Conservation (phyloP, 2,329 filamentous ascomycete species). For the Lojkania enalia region DNA sequence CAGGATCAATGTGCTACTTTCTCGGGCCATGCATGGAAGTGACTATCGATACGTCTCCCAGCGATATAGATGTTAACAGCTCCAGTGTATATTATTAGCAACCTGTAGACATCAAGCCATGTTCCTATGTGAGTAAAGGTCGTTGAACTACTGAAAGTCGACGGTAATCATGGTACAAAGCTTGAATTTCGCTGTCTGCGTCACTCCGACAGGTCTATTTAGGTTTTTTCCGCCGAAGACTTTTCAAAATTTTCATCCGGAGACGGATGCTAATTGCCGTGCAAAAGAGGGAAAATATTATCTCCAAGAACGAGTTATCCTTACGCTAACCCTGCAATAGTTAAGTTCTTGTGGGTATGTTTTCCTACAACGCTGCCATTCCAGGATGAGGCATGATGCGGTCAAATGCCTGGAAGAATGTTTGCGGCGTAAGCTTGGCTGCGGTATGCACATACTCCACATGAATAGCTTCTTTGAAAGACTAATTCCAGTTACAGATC, state of each 20-base stretch:
- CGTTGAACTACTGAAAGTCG: slow-evolving; percentile 29
- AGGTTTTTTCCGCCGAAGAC: slow-evolving; percentile 15
- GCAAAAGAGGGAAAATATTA: slow-evolving; percentile 10
- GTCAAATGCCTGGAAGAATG: slow-evolving; percentile 51
- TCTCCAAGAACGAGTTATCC: no score
- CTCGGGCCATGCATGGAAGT: slow-evolving; percentile 66
- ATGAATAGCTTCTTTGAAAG: no score
- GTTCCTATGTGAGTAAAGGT: slow-evolving; percentile 67
- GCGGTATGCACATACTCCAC: no score
- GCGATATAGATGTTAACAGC: no score
- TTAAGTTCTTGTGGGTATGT: slow-evolving; percentile 54
- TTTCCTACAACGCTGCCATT: slow-evolving; percentile 54
- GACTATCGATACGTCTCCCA: no score
- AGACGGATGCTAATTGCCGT: slow-evolving; percentile 18
- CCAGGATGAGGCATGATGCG: slow-evolving; percentile 51
- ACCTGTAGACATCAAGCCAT: no score
- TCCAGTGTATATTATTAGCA: no score
- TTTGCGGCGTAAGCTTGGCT: no score
- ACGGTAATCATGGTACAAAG: slow-evolving; percentile 36
- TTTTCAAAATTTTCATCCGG: slow-evolving; percentile 17
- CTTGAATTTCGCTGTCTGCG: slow-evolving; percentile 19
- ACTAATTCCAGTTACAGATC: no score
- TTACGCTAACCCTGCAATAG: no score
- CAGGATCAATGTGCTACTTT: slow-evolving; percentile 66
- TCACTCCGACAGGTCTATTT: slow-evolving; percentile 18